phyloP scores from a whole-genome alignment of 352 stramenopile species.

The Elongisporangium prolatum region DNA sequence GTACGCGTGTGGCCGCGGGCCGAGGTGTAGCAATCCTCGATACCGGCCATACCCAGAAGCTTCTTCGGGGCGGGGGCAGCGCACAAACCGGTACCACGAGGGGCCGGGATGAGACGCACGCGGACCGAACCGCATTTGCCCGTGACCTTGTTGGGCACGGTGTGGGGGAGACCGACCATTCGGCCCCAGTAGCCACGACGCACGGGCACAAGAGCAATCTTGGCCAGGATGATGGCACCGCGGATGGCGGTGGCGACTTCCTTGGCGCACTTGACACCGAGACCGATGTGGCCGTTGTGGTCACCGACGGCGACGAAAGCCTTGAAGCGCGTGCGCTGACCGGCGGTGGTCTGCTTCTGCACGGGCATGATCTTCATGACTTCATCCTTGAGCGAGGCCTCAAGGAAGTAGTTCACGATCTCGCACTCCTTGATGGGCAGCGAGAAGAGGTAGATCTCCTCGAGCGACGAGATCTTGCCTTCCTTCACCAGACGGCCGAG shows the following conservation, averaged over 20 bases:
- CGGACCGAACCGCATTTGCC: slow-evolving; percentile 99
- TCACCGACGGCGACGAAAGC: slow-evolving; percentile 99
- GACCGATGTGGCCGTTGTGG: slow-evolving; percentile 97
- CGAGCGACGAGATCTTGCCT: slow-evolving; percentile 98
- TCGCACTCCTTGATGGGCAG: slow-evolving; percentile 99
- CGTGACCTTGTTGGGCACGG: slow-evolving; percentile 98
- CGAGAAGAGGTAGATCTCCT: slow-evolving; percentile 99
- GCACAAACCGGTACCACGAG: slow-evolving; percentile 99
- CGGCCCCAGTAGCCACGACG: slow-evolving; percentile 99
- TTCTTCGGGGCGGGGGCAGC: slow-evolving; percentile 98
- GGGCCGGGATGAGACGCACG: slow-evolving; percentile 98
- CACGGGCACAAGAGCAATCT: slow-evolving; percentile 98
- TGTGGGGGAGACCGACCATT: slow-evolving; percentile 94
- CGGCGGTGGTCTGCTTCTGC: slow-evolving; percentile 99
- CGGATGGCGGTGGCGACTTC: slow-evolving; percentile 99
- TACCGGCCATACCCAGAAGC: slow-evolving; percentile 98
- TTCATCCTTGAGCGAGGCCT: slow-evolving; percentile 98
- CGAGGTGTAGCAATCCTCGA: slow-evolving; percentile 98
- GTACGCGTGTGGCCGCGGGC: slow-evolving; percentile 97
- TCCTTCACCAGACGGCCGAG: slow-evolving; percentile 99
- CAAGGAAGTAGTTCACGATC: slow-evolving; percentile 99
- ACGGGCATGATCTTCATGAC: slow-evolving; percentile 99
- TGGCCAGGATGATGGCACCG: slow-evolving; percentile 98
- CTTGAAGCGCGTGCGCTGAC: slow-evolving; percentile 99
- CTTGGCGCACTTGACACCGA: slow-evolving; percentile 99